A percentile compares a stretch with the other conserved stretches of the same genome.
phyloP scores from a whole-genome alignment of 2,329 filamentous ascomycete species.

The Sporothrix sp. region DNA sequence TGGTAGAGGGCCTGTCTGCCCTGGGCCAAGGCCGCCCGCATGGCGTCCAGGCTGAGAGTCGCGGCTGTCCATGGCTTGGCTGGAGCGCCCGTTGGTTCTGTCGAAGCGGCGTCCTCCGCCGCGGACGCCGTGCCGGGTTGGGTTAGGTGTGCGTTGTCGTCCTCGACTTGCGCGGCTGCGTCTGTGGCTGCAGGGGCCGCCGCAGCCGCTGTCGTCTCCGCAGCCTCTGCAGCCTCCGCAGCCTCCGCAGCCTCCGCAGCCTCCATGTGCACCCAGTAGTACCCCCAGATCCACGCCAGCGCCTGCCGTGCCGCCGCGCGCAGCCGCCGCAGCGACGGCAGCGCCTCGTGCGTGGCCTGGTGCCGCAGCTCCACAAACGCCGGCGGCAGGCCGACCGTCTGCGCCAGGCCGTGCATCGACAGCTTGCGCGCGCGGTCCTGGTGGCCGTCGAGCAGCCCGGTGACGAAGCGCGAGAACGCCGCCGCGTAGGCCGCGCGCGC shows the following conservation, averaged over 20 bases:
- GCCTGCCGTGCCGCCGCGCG: constrained; percentile 60
- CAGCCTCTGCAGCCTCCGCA: constrained; percentile 2
- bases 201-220: not conserved
- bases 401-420: constrained; percentile 64
- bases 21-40: constrained; percentile 10
- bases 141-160: not conserved
- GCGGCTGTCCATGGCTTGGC: constrained; percentile 2
- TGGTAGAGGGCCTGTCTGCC: constrained; percentile 9
- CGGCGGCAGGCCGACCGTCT: constrained; percentile 57
- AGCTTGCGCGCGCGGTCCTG: constrained; percentile 57
- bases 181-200: not conserved
- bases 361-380: constrained; percentile 85
- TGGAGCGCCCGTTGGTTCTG: not conserved
- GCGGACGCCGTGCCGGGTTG: not conserved
- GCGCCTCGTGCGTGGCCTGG: constrained; percentile 79
- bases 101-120: not conserved
- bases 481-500: constrained; percentile 50
- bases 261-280: constrained; percentile 62
- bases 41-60: constrained; percentile 10
- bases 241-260: constrained; percentile 4
- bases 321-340: constrained; percentile 66
- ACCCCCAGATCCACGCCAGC: constrained; percentile 77
- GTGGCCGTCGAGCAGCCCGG: constrained; percentile 65
- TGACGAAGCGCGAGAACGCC: constrained; percentile 64
- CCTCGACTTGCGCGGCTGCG: not conserved